Base-by-base conservation (phyloP, 768 basidiomycete genomes). In the Rhizopogon vulgaris region DNA sequence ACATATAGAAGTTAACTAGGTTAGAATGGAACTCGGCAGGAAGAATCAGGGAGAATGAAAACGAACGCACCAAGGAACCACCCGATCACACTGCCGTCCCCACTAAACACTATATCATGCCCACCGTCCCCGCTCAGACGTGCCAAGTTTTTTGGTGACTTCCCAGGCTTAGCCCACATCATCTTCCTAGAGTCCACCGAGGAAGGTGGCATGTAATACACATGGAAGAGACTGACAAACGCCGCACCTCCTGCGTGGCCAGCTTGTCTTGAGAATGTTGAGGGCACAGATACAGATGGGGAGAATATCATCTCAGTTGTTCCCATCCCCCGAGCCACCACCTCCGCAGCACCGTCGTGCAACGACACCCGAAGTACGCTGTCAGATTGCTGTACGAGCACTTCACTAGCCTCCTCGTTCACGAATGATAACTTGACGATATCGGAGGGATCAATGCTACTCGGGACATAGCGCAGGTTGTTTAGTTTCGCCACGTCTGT, bases 41-140 rank as follows among this genome's bases (percentile, higher is more conserved):
- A 38, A n/a, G 7, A 27, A 53, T 45, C 11, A 38, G 22, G n/a
- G 39, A 15, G 30, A 25, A 45, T 22, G 43, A 34, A 10, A 38
- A 55, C 24, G 48, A 22, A 51, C 73, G 41, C 61, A 85, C 87
- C 87, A 28, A 89, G 73, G 66, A 89, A 78, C 87, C 87, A 89
- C 55, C 86, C 85, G 32, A 88, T 51, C 30, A 71, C 80, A 49
- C 73, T 78, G 15, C 87, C 86, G 61, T 87, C 82, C 10, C 75
- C 60, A 32, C 78, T 84, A 70, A 78, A 83, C 2, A 79, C 73
- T 36, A 88, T 62, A 60, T 84, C 83, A 58, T 89, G 87, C 1
- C 85, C 87, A 15, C 87, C 87, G 63, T 88, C 85, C 56, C 85
- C 59, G 58, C 86, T 87, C 52, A 88, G 52, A 32, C 86, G 75